A percentile compares a stretch with the other conserved stretches of the same genome.
phyloP scores from a whole-genome alignment of 2,329 filamentous ascomycete genomes.

The Exophiala calicioides region DNA sequence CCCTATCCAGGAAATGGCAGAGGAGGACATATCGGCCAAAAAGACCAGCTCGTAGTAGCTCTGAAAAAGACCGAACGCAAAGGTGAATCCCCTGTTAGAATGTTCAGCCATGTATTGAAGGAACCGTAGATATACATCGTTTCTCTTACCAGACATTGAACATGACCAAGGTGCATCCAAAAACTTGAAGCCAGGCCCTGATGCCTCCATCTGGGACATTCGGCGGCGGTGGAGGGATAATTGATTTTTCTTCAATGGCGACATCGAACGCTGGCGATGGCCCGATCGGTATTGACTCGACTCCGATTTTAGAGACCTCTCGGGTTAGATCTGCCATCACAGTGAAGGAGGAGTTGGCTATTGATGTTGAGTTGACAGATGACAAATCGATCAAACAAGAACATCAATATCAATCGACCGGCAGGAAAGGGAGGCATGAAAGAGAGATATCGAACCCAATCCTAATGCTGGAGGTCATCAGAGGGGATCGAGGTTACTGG shows the following conservation, averaged over 20 bases:
- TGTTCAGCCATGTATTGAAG: slow-evolving; percentile 6
- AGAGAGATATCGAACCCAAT: too few relatives aligned
- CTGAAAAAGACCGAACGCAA: slow-evolving; percentile 67
- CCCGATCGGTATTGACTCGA: slow-evolving; percentile 13
- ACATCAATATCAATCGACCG: too few relatives aligned
- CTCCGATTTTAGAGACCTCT: slow-evolving; percentile 11
- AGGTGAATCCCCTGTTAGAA: slow-evolving; percentile 27
- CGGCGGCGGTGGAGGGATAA: slow-evolving; percentile 14
- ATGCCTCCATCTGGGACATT: slow-evolving; percentile 70
- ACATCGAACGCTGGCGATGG: slow-evolving; percentile 7
- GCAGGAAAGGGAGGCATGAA: too few relatives aligned
- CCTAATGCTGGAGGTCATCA: too few relatives aligned
- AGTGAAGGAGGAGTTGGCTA: too few relatives aligned
- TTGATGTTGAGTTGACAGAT: too few relatives aligned
- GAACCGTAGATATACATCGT: slow-evolving; percentile 49
- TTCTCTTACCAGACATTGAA: slow-evolving; percentile 74
- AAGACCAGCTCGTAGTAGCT: slow-evolving; percentile 74
- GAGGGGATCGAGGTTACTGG: too few relatives aligned
- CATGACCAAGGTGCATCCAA: slow-evolving; percentile 78
- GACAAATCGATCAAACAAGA: too few relatives aligned
- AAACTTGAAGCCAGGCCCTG: slow-evolving; percentile 79
- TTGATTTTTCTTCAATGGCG: slow-evolving; percentile 12
- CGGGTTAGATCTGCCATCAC: slow-evolving; percentile 13
- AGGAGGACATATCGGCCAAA: slow-evolving; percentile 66
- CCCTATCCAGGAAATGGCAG: slow-evolving; percentile 83